These are phyloP conservation scores for Magnolia changhungtana DNA, from an alignment of 164 flowering plant genomes.

Conservation along the genomic window DNA sequence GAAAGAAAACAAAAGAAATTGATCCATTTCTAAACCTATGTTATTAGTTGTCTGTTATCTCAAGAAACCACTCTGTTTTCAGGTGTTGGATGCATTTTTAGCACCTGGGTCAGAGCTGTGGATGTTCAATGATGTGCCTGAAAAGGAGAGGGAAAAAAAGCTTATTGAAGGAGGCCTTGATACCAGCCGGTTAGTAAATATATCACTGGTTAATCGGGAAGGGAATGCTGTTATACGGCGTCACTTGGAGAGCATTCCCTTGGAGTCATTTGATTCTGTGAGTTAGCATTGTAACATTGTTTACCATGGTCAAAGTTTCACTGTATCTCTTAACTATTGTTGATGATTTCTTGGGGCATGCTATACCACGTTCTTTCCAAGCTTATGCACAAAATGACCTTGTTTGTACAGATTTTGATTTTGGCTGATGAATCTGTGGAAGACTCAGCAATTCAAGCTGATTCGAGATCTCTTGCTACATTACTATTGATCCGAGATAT, in stretches of 20 bases:
- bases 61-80: constrained; percentile 2
- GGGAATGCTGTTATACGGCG: constrained; percentile 88
- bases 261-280: constrained; percentile 80
- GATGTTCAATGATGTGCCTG: constrained; percentile 87
- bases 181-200: constrained; percentile 46
- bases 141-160: constrained; percentile 68
- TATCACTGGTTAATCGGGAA: constrained; percentile 62
- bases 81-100: constrained; percentile 82
- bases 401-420: constrained; percentile 60
- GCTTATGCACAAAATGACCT: constrained; percentile 1
- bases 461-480: constrained; percentile 89
- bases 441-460: constrained; percentile 90
- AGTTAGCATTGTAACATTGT: constrained; percentile 19
- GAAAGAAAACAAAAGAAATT: background rate
- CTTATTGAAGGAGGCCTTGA: constrained; percentile 80
- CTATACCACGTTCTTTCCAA: background rate
- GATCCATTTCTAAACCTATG: background rate
- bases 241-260: constrained; percentile 79
- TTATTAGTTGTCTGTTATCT: background rate
- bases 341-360: background rate
- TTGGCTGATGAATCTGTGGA: constrained; percentile 89
- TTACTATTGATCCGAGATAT: constrained; percentile 79
- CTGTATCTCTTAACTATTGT: background rate
- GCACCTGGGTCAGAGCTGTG: constrained; percentile 76
- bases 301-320: background rate